Conservation (phyloP, 768 basidiomycete species). For the Hortiboletus flavorubellus region DNA sequence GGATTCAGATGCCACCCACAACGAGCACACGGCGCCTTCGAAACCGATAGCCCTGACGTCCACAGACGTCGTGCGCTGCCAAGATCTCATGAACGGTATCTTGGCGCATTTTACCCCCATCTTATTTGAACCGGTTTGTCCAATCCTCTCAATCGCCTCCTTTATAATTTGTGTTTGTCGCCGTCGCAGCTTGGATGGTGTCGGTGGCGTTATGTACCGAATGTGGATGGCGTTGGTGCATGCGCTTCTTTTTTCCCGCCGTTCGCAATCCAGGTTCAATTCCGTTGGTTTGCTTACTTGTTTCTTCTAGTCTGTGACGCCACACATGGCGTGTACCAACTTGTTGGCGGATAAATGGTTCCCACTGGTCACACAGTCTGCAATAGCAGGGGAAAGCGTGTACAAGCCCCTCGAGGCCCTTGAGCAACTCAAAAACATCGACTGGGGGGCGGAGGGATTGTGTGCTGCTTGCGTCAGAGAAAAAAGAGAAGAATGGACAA, state of each 20-base stretch:
- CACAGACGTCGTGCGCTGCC: conserved; percentile 40
- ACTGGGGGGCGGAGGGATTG: conserved; percentile 58
- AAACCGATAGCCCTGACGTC: conserved; percentile 22
- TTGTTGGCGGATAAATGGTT: conserved; percentile 72
- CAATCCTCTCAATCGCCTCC: neutral
- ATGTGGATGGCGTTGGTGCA: neutral
- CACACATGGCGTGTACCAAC: conserved; percentile 74
- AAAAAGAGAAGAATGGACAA: conserved; percentile 64
- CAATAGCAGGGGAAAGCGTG: conserved; percentile 57
- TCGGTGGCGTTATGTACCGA: neutral
- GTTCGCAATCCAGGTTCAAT: neutral
- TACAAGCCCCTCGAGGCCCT: conserved; percentile 73
- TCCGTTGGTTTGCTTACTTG: neutral
- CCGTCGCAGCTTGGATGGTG: neutral
- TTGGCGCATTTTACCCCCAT: conserved; percentile 70
- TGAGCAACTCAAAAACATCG: conserved; percentile 51
- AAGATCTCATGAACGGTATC: conserved; percentile 48
- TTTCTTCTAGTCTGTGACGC: conserved; percentile 43
- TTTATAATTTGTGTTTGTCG: neutral
- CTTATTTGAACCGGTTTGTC: conserved; percentile 58
- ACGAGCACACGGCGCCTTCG: neutral
- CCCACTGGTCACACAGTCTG: conserved; percentile 62
- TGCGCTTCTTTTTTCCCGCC: neutral
- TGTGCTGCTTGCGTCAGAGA: conserved; percentile 55
- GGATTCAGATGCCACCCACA: conserved; percentile 3